Conservation (phyloP, 2,329 filamentous ascomycete species). For the Fusarium camptoceras region DNA sequence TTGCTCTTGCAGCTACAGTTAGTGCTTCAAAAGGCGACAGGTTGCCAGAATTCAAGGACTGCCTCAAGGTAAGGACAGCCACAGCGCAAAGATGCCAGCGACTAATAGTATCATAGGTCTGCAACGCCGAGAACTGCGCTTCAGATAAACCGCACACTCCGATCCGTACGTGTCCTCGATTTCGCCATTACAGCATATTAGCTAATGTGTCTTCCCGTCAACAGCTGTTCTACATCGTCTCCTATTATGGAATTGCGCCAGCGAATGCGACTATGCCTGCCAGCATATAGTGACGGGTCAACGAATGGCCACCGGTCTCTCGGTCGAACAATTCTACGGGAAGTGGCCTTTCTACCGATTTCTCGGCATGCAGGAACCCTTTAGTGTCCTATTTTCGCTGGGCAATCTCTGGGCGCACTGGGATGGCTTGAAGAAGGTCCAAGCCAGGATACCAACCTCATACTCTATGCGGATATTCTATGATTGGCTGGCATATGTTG, state of each 20-base stretch:
- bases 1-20: conserved; percentile 58
- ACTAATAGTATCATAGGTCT: conserved; percentile 70
- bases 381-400: conserved; percentile 91
- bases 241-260: conserved; percentile 89
- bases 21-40: conserved; percentile 85
- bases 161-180: conserved; percentile 71
- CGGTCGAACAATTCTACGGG: conserved; percentile 92
- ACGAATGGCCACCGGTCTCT: conserved; percentile 73
- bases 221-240: conserved; percentile 85
- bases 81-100: neutral
- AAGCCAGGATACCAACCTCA: conserved; percentile 73
- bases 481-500: conserved; percentile 80
- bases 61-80: conserved; percentile 74
- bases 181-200: conserved; percentile 6
- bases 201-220: conserved; percentile 35
- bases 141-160: conserved; percentile 66
- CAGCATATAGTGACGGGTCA: conserved; percentile 88
- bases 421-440: conserved; percentile 78
- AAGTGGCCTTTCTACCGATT: conserved; percentile 98
- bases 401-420: conserved; percentile 91
- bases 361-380: conserved; percentile 93
- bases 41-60: conserved; percentile 87
- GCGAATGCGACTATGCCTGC: conserved; percentile 98
- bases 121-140: conserved; percentile 82
- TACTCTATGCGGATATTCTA: conserved; percentile 88